These are phyloP conservation scores for Saccharata proteae DNA, from an alignment of 2,329 filamentous ascomycete genomes.

Conservation along the genomic window DNA sequence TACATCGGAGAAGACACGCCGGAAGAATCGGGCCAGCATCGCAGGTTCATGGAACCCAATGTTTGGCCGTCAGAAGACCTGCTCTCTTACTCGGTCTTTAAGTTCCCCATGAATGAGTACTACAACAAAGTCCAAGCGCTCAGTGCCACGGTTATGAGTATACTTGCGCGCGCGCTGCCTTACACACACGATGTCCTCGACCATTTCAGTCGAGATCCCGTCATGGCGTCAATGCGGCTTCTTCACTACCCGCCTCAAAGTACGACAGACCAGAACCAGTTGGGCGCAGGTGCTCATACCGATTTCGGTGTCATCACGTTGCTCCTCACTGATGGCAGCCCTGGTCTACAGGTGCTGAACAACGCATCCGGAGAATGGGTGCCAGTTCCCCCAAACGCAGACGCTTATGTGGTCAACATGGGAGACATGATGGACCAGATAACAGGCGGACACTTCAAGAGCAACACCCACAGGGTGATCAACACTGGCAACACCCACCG, in stretches of 20 bases:
- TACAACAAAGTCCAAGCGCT: conserved; percentile 1
- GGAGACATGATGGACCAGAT: conserved; percentile 31
- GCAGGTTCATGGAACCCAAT: conserved; percentile 6
- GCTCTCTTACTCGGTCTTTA: conserved; percentile 1
- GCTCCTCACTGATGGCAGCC: conserved; percentile 38
- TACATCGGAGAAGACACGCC: conserved; percentile 4
- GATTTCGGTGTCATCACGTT: conserved; percentile 47
- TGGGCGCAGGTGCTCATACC: conserved; percentile 37
- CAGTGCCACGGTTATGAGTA: conserved; percentile 1
- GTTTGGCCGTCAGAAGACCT: conserved; percentile 4
- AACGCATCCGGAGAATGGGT: conserved; percentile 35
- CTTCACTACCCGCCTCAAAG: conserved; percentile 12
- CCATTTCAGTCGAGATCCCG: background rate
- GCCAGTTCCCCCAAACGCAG: conserved; percentile 18
- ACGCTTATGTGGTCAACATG: conserved; percentile 27
- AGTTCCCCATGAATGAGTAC: conserved; percentile 1
- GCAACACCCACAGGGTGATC: conserved; percentile 44
- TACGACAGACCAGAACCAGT: conserved; percentile 4
- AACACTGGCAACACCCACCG: conserved; percentile 39
- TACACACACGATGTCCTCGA: conserved; percentile 3
- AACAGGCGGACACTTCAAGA: conserved; percentile 42
- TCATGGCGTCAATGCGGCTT: conserved; percentile 9
- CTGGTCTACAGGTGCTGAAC: conserved; percentile 39
- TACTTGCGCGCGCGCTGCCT: conserved; percentile 2
- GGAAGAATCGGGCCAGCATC: background rate